phyloP scores from a whole-genome alignment of 2,329 filamentous ascomycete species.

The Herpomyces periplanetae region DNA sequence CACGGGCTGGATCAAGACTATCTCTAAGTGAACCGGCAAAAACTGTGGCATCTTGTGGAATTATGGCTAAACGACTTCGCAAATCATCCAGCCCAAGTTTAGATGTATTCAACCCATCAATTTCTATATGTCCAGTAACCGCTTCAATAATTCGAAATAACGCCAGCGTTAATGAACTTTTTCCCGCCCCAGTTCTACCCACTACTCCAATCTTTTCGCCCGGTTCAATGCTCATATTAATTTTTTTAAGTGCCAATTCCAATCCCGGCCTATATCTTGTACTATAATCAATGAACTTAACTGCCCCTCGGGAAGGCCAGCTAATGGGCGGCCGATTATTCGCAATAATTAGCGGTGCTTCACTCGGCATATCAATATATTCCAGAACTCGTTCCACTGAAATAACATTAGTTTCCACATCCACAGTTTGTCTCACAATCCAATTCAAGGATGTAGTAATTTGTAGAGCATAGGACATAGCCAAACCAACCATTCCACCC shows the following conservation, averaged over 20 bases:
- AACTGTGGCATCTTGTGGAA: constrained; percentile 80
- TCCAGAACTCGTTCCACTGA: constrained; percentile 90
- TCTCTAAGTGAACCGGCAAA: constrained; percentile 78
- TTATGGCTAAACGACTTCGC: constrained; percentile 60
- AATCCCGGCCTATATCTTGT: constrained; percentile 62
- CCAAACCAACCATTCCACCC: constrained; percentile 44
- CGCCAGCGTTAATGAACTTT: constrained; percentile 64
- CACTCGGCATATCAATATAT: constrained; percentile 59
- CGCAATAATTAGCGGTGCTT: constrained; percentile 72
- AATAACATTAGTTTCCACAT: constrained; percentile 99
- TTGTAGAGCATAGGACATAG: constrained; percentile 86
- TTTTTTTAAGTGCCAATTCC: constrained; percentile 65
- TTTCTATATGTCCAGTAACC: constrained; percentile 38
- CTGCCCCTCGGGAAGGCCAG: constrained; percentile 61
- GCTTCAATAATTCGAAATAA: constrained; percentile 88
- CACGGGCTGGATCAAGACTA: constrained; percentile 73
- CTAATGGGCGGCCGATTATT: constrained; percentile 49
- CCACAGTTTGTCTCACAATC: constrained; percentile 92
- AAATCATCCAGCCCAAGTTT: constrained; percentile 63
- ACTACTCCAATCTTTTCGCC: constrained; percentile 96
- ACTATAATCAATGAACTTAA: constrained; percentile 74
- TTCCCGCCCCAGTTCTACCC: constrained; percentile 73
- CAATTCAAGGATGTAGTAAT: constrained; percentile 93
- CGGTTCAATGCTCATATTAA: constrained; percentile 65
- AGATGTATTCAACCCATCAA: constrained; percentile 61